These are phyloP conservation scores for Funneliformis mosseae DNA, from an alignment of 192 early-diverging fungal genomes.

Conservation along the genomic window DNA sequence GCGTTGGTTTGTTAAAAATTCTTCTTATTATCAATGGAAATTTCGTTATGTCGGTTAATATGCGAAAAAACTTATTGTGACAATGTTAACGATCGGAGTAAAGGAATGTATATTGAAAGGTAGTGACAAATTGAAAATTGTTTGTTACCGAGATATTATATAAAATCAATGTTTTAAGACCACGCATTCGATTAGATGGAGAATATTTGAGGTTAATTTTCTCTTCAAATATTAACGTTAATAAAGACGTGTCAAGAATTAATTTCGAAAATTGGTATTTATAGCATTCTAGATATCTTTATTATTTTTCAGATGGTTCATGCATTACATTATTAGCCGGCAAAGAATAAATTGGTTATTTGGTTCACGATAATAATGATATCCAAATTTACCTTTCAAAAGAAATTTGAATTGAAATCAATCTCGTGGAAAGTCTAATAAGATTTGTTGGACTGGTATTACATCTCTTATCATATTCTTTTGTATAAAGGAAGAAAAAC, in stretches of 20 bases:
- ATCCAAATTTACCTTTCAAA: constrained; percentile 34
- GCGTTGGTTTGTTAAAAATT: constrained; percentile 43
- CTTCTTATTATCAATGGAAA: constrained; percentile 36
- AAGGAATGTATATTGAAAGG: constrained; percentile 46
- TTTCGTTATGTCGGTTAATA: constrained; percentile 38
- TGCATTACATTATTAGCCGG: constrained; percentile 36
- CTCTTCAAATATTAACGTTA: neutral
- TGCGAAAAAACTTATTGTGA: constrained; percentile 36
- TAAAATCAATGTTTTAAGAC: neutral
- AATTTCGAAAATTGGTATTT: no score
- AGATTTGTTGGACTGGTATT: constrained; percentile 35
- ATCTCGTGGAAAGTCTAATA: constrained; percentile 41
- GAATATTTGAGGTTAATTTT: constrained; percentile 29
- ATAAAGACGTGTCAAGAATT: neutral
- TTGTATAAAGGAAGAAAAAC: no score
- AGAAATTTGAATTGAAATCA: constrained; percentile 37
- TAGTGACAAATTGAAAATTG: neutral
- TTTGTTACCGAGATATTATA: neutral
- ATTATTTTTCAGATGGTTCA: constrained; percentile 45
- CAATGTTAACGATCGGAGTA: constrained; percentile 1
- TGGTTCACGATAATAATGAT: constrained; percentile 21
- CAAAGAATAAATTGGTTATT: constrained; percentile 27
- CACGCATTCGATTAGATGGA: constrained; percentile 45
- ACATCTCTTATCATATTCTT: neutral
- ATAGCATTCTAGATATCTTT: constrained; percentile 45